Conservation (phyloP, 345 rosid species). For the Gossypium rotundifolium region DNA sequence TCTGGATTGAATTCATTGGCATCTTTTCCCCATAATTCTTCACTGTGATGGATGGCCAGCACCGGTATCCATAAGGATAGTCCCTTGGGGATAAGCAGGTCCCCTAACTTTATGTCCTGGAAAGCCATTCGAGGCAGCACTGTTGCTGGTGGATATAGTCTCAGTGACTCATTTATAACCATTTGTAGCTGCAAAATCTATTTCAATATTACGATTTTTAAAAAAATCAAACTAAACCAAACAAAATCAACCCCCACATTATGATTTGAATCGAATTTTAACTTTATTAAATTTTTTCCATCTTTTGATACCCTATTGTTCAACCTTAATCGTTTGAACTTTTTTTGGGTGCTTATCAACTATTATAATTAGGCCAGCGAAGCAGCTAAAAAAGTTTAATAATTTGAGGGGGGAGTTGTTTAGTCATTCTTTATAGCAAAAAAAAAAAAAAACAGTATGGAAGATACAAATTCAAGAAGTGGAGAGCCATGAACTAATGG, state of each 20-base stretch:
- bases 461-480: background rate
- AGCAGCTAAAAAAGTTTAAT: background rate
- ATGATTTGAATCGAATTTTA: too few species aligned
- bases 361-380: background rate
- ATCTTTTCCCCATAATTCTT: slow-evolving; percentile 88
- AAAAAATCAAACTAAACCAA: background rate
- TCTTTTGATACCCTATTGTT: background rate
- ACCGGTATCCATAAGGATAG: slow-evolving; percentile 93
- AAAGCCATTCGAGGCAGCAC: slow-evolving; percentile 90
- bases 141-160: slow-evolving; percentile 91
- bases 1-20: slow-evolving; percentile 83
- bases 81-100: slow-evolving; percentile 78
- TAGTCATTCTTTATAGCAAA: background rate
- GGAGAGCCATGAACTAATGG: background rate
- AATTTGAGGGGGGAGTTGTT: background rate
- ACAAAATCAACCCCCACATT: slow-evolving; percentile 7
- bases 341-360: background rate
- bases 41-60: slow-evolving; percentile 80
- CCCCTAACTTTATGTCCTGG: slow-evolving; percentile 73
- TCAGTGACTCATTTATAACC: slow-evolving; percentile 84
- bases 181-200: slow-evolving; percentile 50
- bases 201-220: background rate
- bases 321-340: background rate
- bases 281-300: background rate
- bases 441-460: background rate